Conservation (phyloP, 2,329 filamentous ascomycete species). For the Helminthosporium solani region DNA sequence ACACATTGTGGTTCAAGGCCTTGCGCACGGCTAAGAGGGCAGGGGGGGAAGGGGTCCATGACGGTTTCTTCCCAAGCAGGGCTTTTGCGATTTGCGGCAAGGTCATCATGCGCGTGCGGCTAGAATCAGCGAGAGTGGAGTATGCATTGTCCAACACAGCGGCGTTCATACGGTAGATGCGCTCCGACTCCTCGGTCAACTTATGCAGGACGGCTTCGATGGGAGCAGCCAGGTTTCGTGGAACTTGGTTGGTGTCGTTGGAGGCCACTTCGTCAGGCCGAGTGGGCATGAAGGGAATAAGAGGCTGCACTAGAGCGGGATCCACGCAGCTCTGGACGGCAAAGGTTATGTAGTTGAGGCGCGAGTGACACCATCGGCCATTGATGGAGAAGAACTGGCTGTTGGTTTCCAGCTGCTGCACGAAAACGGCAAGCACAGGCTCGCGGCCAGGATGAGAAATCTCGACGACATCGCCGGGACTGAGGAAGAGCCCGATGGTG, state of each 20-base stretch:
- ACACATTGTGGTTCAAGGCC: slow-evolving; percentile 60
- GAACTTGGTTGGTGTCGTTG: slow-evolving; percentile 44
- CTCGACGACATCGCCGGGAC: slow-evolving; percentile 53
- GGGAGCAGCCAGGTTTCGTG: slow-evolving; percentile 48
- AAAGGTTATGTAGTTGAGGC: slow-evolving; percentile 47
- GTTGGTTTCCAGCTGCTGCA: slow-evolving; percentile 43
- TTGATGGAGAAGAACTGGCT: slow-evolving; percentile 54
- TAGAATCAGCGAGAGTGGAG: slow-evolving; percentile 46
- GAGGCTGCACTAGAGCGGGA: slow-evolving; percentile 46
- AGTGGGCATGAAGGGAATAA: slow-evolving; percentile 55
- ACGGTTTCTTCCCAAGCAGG: slow-evolving; percentile 35
- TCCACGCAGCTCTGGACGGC: slow-evolving; percentile 53
- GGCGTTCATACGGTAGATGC: slow-evolving; percentile 51
- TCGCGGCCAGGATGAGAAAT: slow-evolving; percentile 40
- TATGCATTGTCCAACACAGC: slow-evolving; percentile 53
- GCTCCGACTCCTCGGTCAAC: slow-evolving; percentile 49
- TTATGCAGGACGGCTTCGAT: slow-evolving; percentile 46
- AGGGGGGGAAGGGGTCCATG: slow-evolving; percentile 40
- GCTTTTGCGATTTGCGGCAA: slow-evolving; percentile 49
- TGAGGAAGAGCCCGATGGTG: slow-evolving; percentile 40
- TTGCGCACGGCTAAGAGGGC: slow-evolving; percentile 71
- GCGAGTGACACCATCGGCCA: slow-evolving; percentile 50
- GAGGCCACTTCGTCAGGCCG: slow-evolving; percentile 25
- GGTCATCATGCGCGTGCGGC: slow-evolving; percentile 49
- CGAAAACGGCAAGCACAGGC: slow-evolving; percentile 52